A percentile compares a stretch with the other conserved stretches of the same genome.
Conservation (phyloP, 805 yeast genomes). For the Ogataea minuta region DNA sequence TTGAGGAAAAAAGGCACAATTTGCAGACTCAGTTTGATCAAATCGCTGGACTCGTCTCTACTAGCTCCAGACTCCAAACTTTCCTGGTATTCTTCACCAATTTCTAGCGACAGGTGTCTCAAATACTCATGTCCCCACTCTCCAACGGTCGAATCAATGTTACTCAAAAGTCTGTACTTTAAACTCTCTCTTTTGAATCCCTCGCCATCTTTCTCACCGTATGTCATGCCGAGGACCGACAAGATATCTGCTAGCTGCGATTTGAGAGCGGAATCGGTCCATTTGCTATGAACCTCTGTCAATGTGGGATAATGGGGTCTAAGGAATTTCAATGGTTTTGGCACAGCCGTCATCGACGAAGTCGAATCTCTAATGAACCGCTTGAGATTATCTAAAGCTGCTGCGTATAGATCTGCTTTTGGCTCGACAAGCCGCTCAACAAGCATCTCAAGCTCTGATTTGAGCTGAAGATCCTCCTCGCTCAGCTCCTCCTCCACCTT, state of each 20-base stretch:
- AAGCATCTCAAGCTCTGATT: conserved; percentile 79
- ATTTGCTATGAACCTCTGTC: conserved; percentile 59
- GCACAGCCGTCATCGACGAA: conserved; percentile 98
- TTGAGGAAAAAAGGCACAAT: conserved; percentile 87
- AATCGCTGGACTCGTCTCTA: conserved; percentile 27
- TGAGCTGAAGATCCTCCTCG: conserved; percentile 89
- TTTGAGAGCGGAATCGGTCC: conserved; percentile 51
- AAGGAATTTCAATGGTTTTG: conserved; percentile 94
- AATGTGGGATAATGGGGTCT: conserved; percentile 82
- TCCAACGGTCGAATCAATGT: conserved; percentile 51
- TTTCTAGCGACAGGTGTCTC: conserved; percentile 92
- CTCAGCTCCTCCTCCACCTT: conserved; percentile 74
- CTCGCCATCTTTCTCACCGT: conserved; percentile 65
- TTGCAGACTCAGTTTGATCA: conserved; percentile 66
- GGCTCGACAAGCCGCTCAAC: conserved; percentile 74
- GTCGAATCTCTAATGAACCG: conserved; percentile 85
- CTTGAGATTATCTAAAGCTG: conserved; percentile 70
- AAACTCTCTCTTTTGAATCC: conserved; percentile 64
- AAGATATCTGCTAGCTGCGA: conserved; percentile 78
- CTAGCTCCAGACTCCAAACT: conserved; percentile 28
- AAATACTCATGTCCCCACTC: conserved; percentile 99
- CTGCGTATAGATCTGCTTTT: conserved; percentile 48
- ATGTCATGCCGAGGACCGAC: conserved; percentile 94
- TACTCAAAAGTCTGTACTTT: conserved; percentile 64
- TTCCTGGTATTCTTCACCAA: conserved; percentile 80